A percentile compares a stretch with the other conserved stretches of the same genome.
Conservation (phyloP, 768 basidiomycete genomes). For the Lentinula edodes region DNA sequence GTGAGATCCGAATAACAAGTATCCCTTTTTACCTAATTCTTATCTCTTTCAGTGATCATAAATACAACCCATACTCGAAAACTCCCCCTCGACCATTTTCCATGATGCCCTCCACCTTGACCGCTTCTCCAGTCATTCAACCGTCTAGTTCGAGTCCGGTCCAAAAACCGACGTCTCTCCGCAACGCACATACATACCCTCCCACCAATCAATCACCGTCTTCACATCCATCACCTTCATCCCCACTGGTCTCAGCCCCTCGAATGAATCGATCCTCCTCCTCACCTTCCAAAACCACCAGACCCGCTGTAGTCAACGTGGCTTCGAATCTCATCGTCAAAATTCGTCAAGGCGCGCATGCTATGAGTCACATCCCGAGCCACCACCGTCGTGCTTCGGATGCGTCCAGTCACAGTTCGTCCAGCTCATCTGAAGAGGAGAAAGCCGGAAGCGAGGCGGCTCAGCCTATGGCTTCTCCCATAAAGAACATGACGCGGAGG, state of each 20-base stretch:
- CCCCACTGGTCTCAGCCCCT: background rate
- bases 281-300: background rate
- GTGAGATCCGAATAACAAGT: no score
- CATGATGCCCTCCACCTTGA: no score
- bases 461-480: background rate
- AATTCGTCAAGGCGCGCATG: background rate
- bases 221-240: background rate
- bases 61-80: no score
- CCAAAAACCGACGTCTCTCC: background rate
- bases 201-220: background rate
- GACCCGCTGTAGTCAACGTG: background rate
- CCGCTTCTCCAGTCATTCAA: no score
- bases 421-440: background rate
- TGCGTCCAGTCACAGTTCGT: background rate
- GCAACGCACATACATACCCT: background rate
- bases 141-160: background rate
- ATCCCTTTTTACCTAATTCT: no score
- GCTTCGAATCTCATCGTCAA: background rate
- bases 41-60: no score
- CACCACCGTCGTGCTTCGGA: background rate
- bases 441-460: no score
- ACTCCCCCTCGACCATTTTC: no score
- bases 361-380: background rate
- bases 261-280: background rate
- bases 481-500: background rate